phyloP scores from a whole-genome alignment of 192 early-diverging fungal species.

The Mortierella hygrophila region DNA sequence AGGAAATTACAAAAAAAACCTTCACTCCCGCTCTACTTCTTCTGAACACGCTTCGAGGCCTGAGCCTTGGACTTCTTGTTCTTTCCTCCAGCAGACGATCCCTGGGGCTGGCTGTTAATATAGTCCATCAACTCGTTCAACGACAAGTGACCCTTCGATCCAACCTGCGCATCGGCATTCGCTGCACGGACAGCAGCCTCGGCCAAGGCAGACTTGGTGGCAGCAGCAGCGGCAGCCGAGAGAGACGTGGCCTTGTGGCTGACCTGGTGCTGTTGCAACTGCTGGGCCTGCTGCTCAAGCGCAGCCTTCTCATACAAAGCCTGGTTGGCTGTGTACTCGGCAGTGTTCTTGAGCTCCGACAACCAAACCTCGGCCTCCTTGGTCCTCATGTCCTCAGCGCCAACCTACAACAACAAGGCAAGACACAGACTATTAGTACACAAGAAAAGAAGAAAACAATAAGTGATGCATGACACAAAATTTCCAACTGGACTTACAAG shows the following conservation, averaged over 20 bases:
- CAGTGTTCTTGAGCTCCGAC: slow-evolving; percentile 67
- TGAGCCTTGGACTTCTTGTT: slow-evolving; percentile 28
- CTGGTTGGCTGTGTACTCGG: slow-evolving; percentile 43
- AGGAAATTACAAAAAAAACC: background rate
- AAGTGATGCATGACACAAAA: background rate
- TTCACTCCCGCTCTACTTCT: slow-evolving; percentile 25
- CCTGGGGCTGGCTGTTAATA: slow-evolving; percentile 61
- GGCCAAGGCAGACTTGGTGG: slow-evolving; percentile 37
- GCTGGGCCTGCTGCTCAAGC: slow-evolving; percentile 23
- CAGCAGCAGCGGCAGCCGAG: slow-evolving; percentile 52
- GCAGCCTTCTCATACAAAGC: slow-evolving; percentile 41
- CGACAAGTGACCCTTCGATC: slow-evolving; percentile 76
- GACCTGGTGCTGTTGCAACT: slow-evolving; percentile 27
- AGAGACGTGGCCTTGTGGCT: slow-evolving; percentile 23
- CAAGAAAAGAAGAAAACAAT: background rate
- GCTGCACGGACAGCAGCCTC: slow-evolving; percentile 52
- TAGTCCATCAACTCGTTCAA: slow-evolving; percentile 85
- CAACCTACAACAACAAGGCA: slow-evolving; percentile 55
- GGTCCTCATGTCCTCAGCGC: slow-evolving; percentile 79
- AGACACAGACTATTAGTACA: background rate
- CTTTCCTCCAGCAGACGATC: slow-evolving; percentile 21
- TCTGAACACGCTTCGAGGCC: slow-evolving; percentile 36
- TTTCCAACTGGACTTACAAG: slow-evolving; percentile 48
- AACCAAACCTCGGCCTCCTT: slow-evolving; percentile 77
- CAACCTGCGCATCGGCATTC: slow-evolving; percentile 50